phyloP scores from a whole-genome alignment of 148 eudicot genomes.

The Silene conica region DNA sequence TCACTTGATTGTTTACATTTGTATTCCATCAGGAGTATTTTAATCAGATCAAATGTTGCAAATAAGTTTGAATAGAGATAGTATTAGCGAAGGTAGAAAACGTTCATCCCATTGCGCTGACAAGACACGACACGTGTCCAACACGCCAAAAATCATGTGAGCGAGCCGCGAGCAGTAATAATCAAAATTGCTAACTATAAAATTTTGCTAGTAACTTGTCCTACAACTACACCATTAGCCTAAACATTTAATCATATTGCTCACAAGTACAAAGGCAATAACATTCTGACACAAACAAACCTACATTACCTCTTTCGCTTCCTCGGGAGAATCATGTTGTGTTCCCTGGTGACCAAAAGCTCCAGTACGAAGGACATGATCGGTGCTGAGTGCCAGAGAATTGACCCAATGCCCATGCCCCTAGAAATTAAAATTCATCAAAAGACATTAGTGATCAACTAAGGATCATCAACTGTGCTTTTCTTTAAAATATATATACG shows the following conservation, averaged over 20 bases:
- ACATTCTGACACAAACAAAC: slow-evolving; percentile 2
- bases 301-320: slow-evolving; percentile 74
- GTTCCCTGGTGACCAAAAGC: slow-evolving; percentile 85
- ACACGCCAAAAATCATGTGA: neutral
- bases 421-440: slow-evolving; percentile 29
- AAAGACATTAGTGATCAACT: neutral
- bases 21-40: neutral
- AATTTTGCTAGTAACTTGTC: neutral
- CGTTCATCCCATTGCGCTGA: neutral
- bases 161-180: neutral
- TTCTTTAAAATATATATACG: neutral
- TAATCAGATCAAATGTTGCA: neutral
- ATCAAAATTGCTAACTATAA: neutral
- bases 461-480: neutral
- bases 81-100: too few relatives aligned
- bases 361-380: slow-evolving; percentile 87
- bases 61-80: too few relatives aligned
- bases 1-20: neutral
- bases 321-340: slow-evolving; percentile 75
- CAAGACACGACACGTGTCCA: neutral
- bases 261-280: neutral
- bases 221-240: neutral
- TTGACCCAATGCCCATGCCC: slow-evolving; percentile 98
- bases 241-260: neutral
- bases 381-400: slow-evolving; percentile 89